Base-by-base conservation (phyloP, 345 rosid species). In the Aegle marmelos region DNA sequence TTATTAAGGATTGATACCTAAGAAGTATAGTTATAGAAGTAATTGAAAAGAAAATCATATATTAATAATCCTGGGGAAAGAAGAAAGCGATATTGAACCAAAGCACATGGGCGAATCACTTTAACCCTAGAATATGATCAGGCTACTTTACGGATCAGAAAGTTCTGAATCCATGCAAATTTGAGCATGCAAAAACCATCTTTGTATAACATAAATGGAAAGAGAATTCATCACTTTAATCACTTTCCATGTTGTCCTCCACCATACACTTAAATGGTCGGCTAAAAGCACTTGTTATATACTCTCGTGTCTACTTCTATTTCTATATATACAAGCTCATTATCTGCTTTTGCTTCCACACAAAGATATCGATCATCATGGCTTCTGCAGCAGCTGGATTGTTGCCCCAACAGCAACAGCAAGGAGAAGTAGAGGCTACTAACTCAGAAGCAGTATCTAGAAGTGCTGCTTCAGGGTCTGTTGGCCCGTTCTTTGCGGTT, bases 401-500 rank as follows among this genome's bases (percentile, higher is more conserved):
- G 9, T 73, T 75, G 30, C 87, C 87, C 4, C 37, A 76, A 7
- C 86, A 80, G 30, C 88, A 83, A 50, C 84, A 76, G 53, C 86
- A 76, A 60, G 61, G 62, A 14, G 69, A 37, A 69, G 33, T 37
- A 70, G 69, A 66, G 53, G 73, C 25, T 79, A 77, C 79, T 66
- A 28, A 79, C 6, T 39, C 79, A 2, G 68, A 28, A 64, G 74
- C 63, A 8, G 76, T 79, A 37, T 73, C 87, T 10, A 72, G 68
- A 60, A 66, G 39, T 21, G 71, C 54, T 31, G 82, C 79, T 68
- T 76, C 90, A 2, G 92, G 94, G 25, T 86, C 97, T 48, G 85
- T 90, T 8, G 91, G 94, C n/a, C 95, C 94, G 0, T 92, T 94
- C 86, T 86, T 94, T 13, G 92, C 80, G 1, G 91, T 88, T 61